Percentiles rank a stretch among this genome's conserved stretches.
phyloP scores from a whole-genome alignment of 1,139 yeast species.

The Candida frijolesensis region DNA sequence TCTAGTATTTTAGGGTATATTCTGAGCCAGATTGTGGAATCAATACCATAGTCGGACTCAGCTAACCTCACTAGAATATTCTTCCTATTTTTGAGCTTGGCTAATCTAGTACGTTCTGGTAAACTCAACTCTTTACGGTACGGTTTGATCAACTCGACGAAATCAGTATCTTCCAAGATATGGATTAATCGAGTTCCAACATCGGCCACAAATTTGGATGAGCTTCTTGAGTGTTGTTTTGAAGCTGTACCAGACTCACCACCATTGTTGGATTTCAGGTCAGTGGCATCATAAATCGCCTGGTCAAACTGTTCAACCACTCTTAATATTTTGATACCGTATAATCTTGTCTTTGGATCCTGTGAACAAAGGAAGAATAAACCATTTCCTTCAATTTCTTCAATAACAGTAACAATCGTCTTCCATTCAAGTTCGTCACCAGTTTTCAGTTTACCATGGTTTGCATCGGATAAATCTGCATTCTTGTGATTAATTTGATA shows the following conservation, averaged over 20 bases:
- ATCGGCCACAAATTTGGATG: constrained; percentile 78
- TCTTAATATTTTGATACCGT: constrained; percentile 73
- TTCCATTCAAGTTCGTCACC: constrained; percentile 78
- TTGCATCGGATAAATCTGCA: constrained; percentile 32
- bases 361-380: constrained; percentile 88
- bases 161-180: constrained; percentile 70
- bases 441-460: constrained; percentile 30
- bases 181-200: constrained; percentile 79
- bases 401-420: constrained; percentile 78
- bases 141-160: constrained; percentile 62
- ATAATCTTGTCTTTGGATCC: constrained; percentile 70
- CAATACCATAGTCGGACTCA: constrained; percentile 92
- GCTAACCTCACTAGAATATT: constrained; percentile 74
- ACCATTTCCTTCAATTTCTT: constrained; percentile 96
- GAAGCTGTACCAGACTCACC: constrained; percentile 6
- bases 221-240: constrained; percentile 57
- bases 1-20: constrained; percentile 76
- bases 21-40: constrained; percentile 92
- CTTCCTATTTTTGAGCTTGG: constrained; percentile 63
- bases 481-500: constrained; percentile 46
- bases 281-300: constrained; percentile 62
- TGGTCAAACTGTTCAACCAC: constrained; percentile 84
- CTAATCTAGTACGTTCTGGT: constrained; percentile 76
- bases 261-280: constrained; percentile 14
- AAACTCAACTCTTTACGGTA: constrained; percentile 67